Evolutionary conservation across 2,329 filamentous ascomycete species (phyloP), one percentile per base, ranked within the genome.

Genomic region (Alternaria burnsii): DNA sequence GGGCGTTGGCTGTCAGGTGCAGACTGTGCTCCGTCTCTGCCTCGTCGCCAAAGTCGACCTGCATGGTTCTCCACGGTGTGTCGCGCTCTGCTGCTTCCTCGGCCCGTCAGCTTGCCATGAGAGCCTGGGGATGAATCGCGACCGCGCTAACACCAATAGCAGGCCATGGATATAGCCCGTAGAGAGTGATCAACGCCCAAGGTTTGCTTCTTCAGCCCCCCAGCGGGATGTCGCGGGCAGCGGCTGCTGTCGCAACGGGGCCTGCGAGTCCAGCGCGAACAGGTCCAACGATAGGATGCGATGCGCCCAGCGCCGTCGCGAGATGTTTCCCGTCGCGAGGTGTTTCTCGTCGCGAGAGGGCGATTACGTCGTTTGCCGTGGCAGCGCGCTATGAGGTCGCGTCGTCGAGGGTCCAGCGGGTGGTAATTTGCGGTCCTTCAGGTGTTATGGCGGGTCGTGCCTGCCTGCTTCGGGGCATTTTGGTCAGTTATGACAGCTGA

Each of bases 11-110:
- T 55, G 74, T 65, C 24, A 76, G 69, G 62, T 76, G 72, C 36
- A 75, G 68, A 58, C 63, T 70, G 64, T 76, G 72, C 52, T 75
- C 72, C 67, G 74, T 67, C 66, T 75, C 73, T 69, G 62, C 63
- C 51, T 70, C 69, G 42, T 70, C 69, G 67, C 70, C 71, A 70
- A 73, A 78, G 70, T 77, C 75, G 68, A 78, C 75, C 65, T 78
- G 76, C 76, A 78, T 78, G 71, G 65, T 75, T 71, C 55, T 66
- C 62, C 62, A 48, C 58, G 63, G 63, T 55, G 62, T 53, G 64
- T 68, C 65, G 66, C 64, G 68, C 64, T 69, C 57, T 61, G 63
- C 66, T 62, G 56, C 61, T 60, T 44, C 46, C 63, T 60, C 46
- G 65, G 66, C 65, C 63, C 51, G 67, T 77, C 73, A 74, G 70